Percentiles rank a stretch among this genome's conserved stretches.
These are phyloP conservation scores for Astrephomene gubernaculifera DNA, from an alignment of 139 green algal genomes.

Conservation along the genomic window DNA sequence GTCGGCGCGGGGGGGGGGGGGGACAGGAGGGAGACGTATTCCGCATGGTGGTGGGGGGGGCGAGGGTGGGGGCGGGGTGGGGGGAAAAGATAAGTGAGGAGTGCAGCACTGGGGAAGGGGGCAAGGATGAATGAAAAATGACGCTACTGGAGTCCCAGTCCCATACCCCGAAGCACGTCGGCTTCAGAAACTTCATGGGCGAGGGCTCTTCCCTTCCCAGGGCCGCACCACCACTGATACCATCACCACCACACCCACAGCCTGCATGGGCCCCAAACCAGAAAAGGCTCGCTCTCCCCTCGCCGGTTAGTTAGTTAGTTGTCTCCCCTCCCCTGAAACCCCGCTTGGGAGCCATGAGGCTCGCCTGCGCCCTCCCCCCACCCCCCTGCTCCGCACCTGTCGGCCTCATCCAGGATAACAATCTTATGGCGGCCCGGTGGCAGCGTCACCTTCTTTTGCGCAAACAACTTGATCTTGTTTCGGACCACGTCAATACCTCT, in stretches of 20 bases:
- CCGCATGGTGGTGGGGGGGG: background rate
- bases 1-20: background rate
- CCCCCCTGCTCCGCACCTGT: constrained; percentile 75
- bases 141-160: no score
- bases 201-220: no score
- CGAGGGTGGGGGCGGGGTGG: background rate
- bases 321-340: no score
- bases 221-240: no score
- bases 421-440: constrained; percentile 96
- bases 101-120: background rate
- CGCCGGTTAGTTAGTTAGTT: no score
- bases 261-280: no score
- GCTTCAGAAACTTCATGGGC: no score
- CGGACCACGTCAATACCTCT: constrained; percentile 98
- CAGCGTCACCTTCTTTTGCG: constrained; percentile 97
- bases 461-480: constrained; percentile 99
- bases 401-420: constrained; percentile 98
- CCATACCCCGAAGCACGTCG: no score
- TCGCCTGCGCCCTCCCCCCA: background rate
- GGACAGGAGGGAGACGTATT: background rate
- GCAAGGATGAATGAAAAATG: background rate
- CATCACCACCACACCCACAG: no score
- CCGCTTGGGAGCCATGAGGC: no score
- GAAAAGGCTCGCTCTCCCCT: no score
- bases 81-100: background rate